These are phyloP conservation scores for Vinca major DNA, from an alignment of 305 asterid genomes.

Conservation along the genomic window DNA sequence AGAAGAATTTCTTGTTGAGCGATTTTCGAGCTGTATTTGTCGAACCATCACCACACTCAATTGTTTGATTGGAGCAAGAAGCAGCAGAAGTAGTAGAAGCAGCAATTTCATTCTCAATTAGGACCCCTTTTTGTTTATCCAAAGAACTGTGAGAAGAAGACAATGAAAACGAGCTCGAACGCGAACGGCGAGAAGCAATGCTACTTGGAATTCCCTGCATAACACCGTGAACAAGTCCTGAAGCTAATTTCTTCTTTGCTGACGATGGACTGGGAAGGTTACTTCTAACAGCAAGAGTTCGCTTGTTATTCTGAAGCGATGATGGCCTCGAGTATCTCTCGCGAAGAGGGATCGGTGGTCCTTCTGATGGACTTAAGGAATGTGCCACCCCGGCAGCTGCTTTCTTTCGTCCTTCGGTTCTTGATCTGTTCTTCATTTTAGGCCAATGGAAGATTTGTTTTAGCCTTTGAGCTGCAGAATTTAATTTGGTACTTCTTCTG, in stretches of 20 bases:
- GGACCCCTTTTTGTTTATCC: slow-evolving; percentile 41
- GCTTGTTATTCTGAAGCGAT: slow-evolving; percentile 47
- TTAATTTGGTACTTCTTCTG: slow-evolving; percentile 19
- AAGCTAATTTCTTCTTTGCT: slow-evolving; percentile 68
- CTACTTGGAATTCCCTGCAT: slow-evolving; percentile 54
- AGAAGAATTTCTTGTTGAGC: slow-evolving; percentile 46
- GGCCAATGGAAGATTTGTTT: slow-evolving; percentile 75
- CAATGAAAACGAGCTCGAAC: slow-evolving; percentile 66
- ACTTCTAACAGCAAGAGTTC: slow-evolving; percentile 61
- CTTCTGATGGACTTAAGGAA: slow-evolving; percentile 20
- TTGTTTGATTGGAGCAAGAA: slow-evolving; percentile 25
- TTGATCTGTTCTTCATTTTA: slow-evolving; percentile 26
- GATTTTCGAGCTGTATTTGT: slow-evolving; percentile 25
- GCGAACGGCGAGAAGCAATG: slow-evolving; percentile 35
- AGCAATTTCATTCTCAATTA: slow-evolving; percentile 34
- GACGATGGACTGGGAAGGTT: slow-evolving; percentile 58
- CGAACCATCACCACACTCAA: slow-evolving; percentile 17
- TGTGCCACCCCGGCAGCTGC: slow-evolving; percentile 11
- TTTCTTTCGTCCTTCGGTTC: slow-evolving; percentile 30
- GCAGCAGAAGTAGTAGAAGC: slow-evolving; percentile 33
- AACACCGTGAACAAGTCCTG: slow-evolving; percentile 55
- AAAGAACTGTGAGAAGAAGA: slow-evolving; percentile 61
- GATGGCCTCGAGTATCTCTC: slow-evolving; percentile 58
- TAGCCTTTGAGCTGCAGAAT: slow-evolving; percentile 44
- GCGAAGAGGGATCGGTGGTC: slow-evolving; percentile 55